Evolutionary conservation across 768 basidiomycete species (phyloP), one percentile per base, ranked within the genome.

Genomic region (Russula emetica): DNA sequence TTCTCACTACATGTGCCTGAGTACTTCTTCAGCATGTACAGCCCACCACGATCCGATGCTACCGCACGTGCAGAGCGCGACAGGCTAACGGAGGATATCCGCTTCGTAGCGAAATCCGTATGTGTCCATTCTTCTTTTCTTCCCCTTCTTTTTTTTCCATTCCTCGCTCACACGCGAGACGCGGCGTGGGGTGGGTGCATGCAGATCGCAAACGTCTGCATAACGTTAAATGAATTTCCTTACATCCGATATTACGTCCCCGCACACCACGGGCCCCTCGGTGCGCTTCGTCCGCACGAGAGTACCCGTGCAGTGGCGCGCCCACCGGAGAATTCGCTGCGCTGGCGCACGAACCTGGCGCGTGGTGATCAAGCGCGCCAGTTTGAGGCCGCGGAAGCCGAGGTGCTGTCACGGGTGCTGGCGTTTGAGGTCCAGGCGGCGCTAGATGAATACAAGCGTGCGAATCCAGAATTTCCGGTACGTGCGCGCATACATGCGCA

Each of bases 191-290:
- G 13, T 36, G 36, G 36, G 59, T 22, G 16, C 28, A 55, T 49
- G 56, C 70, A 90, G 94, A 87, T 99, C 67, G 74, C 92, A 30
- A 97, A 98, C 70, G 76, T 95, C 4, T 92, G 94, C 74, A 88
- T 97, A 18, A 85, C 92, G 0, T 76, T 98, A 32, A 89, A 93
- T 70, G 97, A 99, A 73, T 92, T 87, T 70, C 97, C 97, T 0
- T 88, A 84, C 72, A 87, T 98, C 68, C 88, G 96, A 36, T 98
- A 96, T 76, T 98, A 97, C 73, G 76, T 90, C 58, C 93, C 96
- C 5, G 77, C 85, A 14, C 83, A 89, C 66, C 93, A 94, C 70
- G 79, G 80, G 2, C 95, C 94, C 1, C 80, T 98, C 16, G 93
- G 94, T 16, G 84, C 94, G 3, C 83, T 98, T 59, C 86, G 87